phyloP scores from a whole-genome alignment of 208 protist genomes.

The Leishmania major region DNA sequence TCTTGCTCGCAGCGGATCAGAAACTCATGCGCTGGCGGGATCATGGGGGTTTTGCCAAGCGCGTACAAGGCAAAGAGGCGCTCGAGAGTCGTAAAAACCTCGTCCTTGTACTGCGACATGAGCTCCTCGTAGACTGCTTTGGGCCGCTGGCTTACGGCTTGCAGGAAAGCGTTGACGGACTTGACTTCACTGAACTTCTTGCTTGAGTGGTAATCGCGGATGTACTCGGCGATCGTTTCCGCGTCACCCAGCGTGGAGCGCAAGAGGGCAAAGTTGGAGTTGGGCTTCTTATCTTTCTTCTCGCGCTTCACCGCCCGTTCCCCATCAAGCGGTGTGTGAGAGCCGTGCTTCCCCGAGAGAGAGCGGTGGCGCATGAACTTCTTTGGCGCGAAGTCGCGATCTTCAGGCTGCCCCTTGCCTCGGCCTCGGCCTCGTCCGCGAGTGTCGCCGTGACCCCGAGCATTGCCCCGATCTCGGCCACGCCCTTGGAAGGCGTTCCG shows the following conservation, averaged over 20 bases:
- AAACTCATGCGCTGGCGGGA: slow-evolving; percentile 74
- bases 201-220: slow-evolving; percentile 49
- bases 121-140: slow-evolving; percentile 54
- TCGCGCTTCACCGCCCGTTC: slow-evolving; percentile 28
- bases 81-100: slow-evolving; percentile 61
- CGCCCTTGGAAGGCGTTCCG: neutral
- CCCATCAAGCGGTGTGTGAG: slow-evolving; percentile 19
- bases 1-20: slow-evolving; percentile 82
- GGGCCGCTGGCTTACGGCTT: slow-evolving; percentile 63
- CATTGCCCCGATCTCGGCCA: slow-evolving; percentile 1
- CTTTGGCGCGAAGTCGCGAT: slow-evolving; percentile 9
- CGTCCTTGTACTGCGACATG: slow-evolving; percentile 50
- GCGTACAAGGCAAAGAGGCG: slow-evolving; percentile 66
- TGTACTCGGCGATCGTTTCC: slow-evolving; percentile 56
- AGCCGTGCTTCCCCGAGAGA: slow-evolving; percentile 28
- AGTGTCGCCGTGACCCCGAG: slow-evolving; percentile 11
- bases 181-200: slow-evolving; percentile 54
- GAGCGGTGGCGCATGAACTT: slow-evolving; percentile 27
- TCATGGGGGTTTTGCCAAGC: slow-evolving; percentile 38
- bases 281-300: slow-evolving; percentile 47
- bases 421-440: slow-evolving; percentile 3
- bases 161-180: slow-evolving; percentile 69
- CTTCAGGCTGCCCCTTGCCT: neutral
- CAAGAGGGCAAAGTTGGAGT: slow-evolving; percentile 63
- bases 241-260: slow-evolving; percentile 47